Base-by-base conservation (phyloP, 78 protist genomes). In the Thecamonas trahens region DNA sequence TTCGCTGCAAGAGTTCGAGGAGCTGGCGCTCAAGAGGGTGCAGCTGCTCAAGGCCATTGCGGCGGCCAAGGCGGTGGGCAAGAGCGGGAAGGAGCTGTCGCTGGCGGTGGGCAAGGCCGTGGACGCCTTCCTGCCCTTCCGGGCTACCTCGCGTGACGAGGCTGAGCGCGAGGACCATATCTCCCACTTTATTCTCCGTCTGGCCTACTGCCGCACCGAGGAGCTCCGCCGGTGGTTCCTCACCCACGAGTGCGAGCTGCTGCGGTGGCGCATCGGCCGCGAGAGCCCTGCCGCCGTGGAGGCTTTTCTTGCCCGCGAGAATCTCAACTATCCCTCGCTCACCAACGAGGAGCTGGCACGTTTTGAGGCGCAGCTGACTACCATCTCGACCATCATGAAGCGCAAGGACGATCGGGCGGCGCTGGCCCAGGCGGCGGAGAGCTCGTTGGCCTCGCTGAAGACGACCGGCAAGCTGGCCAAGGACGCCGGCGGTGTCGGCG, bases 191-290 rank as follows among this genome's bases (percentile, higher is more conserved):
- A 11, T 70, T 37, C 24, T 70, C 45, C 5, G 24, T 20, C 63
- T 70, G 18, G 11, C 55, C 26, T 61, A 26, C 60, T 53, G 53
- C 55, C 24, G 28, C 44, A 70, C 47, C 22, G 63, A 58, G 61
- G 75, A 49, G 11, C 54, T 58, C 32, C 75, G 63, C 22, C 55
- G 75, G n/a, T 58, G 54, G 55, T 70, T 70, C 26, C 65, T 70
- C 26, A 49, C 75, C 26, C 75, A 70, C 20, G 75, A 70, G 29
- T 34, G 44, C 7, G 61, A 13, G 31, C 44, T 70, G 34, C 58
- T 70, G 22, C 29, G 60, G 60, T 54, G 11, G 22, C 47, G 47
- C 47, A 13, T 42, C 11, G 47, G 11, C 47, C 22, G 11, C 6
- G 47, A 6, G 11, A 11, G 11, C 47, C 22, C 47, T 11, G 6